Conservation (phyloP, 441 rosid genomes). For the Macaranga tanarius region DNA sequence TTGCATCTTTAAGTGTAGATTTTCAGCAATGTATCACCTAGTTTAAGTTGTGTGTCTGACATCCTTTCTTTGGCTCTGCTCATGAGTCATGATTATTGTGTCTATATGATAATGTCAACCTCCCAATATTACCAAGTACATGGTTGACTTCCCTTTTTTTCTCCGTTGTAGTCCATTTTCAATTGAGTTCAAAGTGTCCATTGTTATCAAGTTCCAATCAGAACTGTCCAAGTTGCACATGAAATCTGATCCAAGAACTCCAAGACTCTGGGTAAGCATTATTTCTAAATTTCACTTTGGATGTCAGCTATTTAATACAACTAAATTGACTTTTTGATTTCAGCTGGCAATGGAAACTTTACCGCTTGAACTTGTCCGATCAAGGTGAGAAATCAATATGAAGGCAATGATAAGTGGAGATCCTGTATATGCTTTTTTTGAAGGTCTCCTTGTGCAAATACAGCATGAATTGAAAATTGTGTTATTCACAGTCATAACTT, state of each 20-base stretch:
- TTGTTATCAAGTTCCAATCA: slow-evolving; percentile 68
- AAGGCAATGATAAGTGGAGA: not conserved
- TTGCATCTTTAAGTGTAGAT: too few species aligned
- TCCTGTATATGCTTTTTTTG: not conserved
- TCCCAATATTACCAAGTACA: not conserved
- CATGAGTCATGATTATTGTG: not conserved
- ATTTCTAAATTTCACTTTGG: slow-evolving; percentile 2
- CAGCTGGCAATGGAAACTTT: slow-evolving; percentile 81
- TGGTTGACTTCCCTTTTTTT: not conserved
- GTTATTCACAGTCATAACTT: too few species aligned
- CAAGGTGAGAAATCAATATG: slow-evolving; percentile 37
- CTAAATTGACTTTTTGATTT: slow-evolving; percentile 28
- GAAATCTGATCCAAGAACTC: slow-evolving; percentile 79
- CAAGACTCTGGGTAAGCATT: slow-evolving; percentile 80
- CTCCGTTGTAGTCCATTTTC: slow-evolving; percentile 69
- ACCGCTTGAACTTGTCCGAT: slow-evolving; percentile 75
- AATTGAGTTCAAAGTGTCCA: slow-evolving; percentile 70
- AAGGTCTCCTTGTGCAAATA: not conserved
- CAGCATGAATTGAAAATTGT: not conserved
- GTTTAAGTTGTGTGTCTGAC: not conserved
- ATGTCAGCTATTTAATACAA: slow-evolving; percentile 9
- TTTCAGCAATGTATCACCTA: too few species aligned
- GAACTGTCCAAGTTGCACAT: slow-evolving; percentile 59
- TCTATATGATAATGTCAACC: not conserved
- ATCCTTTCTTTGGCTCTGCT: not conserved